phyloP scores from a whole-genome alignment of 2,329 filamentous ascomycete genomes.

The Boeremia exigua region DNA sequence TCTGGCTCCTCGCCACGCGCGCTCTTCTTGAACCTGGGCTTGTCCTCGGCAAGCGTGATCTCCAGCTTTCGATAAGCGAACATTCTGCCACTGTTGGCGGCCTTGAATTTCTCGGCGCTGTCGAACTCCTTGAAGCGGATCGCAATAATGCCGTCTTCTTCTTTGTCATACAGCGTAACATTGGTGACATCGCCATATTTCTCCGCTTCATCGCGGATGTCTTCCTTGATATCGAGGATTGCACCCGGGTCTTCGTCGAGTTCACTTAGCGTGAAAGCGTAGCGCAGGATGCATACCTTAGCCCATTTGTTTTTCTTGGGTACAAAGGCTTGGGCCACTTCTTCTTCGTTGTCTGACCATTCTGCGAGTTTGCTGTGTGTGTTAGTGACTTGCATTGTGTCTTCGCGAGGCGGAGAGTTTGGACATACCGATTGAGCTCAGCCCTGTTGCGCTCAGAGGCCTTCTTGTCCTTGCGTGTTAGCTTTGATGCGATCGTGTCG shows the following conservation, averaged over 20 bases:
- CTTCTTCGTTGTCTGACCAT: conserved; percentile 85
- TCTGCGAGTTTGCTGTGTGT: conserved; percentile 78
- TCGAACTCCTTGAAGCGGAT: conserved; percentile 79
- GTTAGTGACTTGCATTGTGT: conserved; percentile 8
- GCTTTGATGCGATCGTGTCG: conserved; percentile 52
- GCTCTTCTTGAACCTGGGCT: conserved; percentile 42
- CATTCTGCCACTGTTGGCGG: conserved; percentile 24
- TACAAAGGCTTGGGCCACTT: conserved; percentile 45
- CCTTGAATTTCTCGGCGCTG: conserved; percentile 56
- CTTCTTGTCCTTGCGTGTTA: conserved; percentile 73
- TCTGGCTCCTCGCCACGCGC: conserved; percentile 25
- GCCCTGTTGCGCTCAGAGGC: conserved; percentile 92
- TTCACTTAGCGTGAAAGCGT: conserved; percentile 91
- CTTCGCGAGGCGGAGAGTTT: neutral
- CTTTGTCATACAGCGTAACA: conserved; percentile 86
- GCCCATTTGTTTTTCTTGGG: conserved; percentile 69
- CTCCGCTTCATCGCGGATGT: conserved; percentile 86
- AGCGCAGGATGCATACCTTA: conserved; percentile 84
- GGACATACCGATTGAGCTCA: conserved; percentile 71
- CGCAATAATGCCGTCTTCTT: conserved; percentile 81
- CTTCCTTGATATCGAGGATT: conserved; percentile 90
- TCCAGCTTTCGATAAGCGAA: conserved; percentile 27
- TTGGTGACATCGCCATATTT: conserved; percentile 90
- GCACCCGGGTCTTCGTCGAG: conserved; percentile 83
- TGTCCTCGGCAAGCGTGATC: conserved; percentile 35